phyloP scores from a whole-genome alignment of 202 grass and related monocot species.

The Musa balbisiana region DNA sequence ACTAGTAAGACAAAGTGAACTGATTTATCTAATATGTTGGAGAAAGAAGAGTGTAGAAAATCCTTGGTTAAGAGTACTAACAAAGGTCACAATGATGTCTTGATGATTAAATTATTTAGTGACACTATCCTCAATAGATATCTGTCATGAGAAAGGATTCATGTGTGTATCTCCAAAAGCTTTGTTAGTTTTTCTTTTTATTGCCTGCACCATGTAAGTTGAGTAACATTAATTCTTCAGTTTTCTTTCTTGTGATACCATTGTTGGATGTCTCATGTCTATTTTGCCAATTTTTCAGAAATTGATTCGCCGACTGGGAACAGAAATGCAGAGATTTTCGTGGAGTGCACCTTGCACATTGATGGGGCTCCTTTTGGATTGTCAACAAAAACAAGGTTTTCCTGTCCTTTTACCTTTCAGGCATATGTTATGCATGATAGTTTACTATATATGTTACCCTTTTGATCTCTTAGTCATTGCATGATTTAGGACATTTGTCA shows the following conservation, averaged over 20 bases:
- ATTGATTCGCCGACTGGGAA: conserved; percentile 14
- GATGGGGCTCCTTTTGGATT: conserved; percentile 61
- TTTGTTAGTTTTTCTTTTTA: background rate
- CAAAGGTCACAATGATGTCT: no score
- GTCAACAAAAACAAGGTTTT: conserved; percentile 51
- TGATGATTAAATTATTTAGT: no score
- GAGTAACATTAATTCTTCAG: background rate
- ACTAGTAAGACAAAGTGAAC: no score
- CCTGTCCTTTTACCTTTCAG: background rate
- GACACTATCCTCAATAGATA: no score
- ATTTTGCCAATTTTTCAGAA: conserved; percentile 2
- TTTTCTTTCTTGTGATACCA: background rate
- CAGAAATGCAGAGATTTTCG: conserved; percentile 46
- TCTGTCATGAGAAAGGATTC: no score
- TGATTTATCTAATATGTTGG: no score
- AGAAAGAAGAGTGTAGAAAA: no score
- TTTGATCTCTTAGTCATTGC: background rate
- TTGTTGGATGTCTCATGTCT: background rate
- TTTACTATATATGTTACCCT: no score
- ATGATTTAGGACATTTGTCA: background rate
- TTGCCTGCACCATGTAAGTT: background rate
- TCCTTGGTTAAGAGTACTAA: no score
- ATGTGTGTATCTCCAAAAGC: no score
- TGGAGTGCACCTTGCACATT: conserved; percentile 66
- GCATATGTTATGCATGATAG: no score